These are phyloP conservation scores for Noccaea caerulescens DNA, from an alignment of 345 rosid species.

Conservation along the genomic window DNA sequence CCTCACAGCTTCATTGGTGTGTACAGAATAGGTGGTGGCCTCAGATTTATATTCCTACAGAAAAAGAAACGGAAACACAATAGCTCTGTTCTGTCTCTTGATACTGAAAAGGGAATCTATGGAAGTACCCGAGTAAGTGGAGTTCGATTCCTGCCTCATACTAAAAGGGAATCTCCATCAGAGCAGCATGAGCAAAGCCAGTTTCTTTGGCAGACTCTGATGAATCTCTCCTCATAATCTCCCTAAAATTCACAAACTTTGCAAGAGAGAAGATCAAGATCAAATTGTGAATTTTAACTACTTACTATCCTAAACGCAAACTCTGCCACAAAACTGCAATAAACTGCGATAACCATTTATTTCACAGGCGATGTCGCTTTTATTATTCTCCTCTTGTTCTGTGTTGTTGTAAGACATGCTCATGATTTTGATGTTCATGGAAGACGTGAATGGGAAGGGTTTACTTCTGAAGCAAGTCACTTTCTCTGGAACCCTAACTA, in stretches of 20 bases:
- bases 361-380: too few species aligned
- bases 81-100: conserved; percentile 18
- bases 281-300: too few species aligned
- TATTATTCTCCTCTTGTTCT: too few species aligned
- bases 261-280: conserved; percentile 18
- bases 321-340: too few species aligned
- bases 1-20: conserved; percentile 19
- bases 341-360: too few species aligned
- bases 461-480: too few species aligned
- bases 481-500: too few species aligned
- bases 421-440: too few species aligned
- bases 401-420: too few species aligned
- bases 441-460: too few species aligned
- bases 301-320: too few species aligned
- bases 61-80: neutral
- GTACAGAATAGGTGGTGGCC: conserved; percentile 67
- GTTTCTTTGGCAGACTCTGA: conserved; percentile 62
- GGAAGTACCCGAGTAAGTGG: conserved; percentile 64
- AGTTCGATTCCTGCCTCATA: conserved; percentile 70
- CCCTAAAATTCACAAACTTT: conserved; percentile 87
- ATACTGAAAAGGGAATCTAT: neutral
- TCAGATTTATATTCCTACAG: conserved; percentile 52
- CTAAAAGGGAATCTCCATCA: conserved; percentile 90
- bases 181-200: conserved; percentile 85
- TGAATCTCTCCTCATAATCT: conserved; percentile 60